These are phyloP conservation scores for Monilinia aucupariae DNA, from an alignment of 2,329 filamentous ascomycete species.

Conservation along the genomic window DNA sequence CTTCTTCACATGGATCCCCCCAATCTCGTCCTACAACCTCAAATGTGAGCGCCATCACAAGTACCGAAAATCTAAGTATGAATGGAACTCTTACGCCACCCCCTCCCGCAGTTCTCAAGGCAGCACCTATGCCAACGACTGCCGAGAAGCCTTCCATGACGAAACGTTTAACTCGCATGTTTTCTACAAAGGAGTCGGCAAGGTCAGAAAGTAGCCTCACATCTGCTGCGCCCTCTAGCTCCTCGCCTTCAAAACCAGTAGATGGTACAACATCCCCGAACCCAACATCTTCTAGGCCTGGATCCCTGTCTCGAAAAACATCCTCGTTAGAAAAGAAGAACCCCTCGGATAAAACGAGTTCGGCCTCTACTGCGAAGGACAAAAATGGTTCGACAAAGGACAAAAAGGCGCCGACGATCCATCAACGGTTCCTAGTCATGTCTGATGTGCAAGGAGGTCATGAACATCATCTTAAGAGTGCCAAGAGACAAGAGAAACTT, in stretches of 20 bases:
- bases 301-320: conserved; percentile 41
- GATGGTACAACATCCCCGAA: conserved; percentile 24
- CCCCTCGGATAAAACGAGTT: conserved; percentile 25
- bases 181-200: conserved; percentile 51
- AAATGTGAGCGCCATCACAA: conserved; percentile 28
- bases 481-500: conserved; percentile 89
- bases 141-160: conserved; percentile 56
- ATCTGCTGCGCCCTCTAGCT: conserved; percentile 32
- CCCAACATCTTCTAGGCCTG: conserved; percentile 34
- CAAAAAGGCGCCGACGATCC: conserved; percentile 27
- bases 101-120: conserved; percentile 27
- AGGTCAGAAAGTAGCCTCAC: conserved; percentile 28
- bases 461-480: conserved; percentile 82
- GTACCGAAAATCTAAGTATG: conserved; percentile 28
- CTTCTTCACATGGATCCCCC: conserved; percentile 29
- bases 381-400: conserved; percentile 25
- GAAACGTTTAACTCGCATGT: conserved; percentile 60
- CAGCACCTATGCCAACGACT: conserved; percentile 21
- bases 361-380: conserved; percentile 25
- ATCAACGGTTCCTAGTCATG: conserved; percentile 47
- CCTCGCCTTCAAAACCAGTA: conserved; percentile 32
- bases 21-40: conserved; percentile 24
- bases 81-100: conserved; percentile 33
- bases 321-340: conserved; percentile 41
- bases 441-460: conserved; percentile 62